Evolutionary conservation across 2,329 filamentous ascomycete species (phyloP), one percentile per base, ranked within the genome.

Genomic region (Alternaria metachromatica): DNA sequence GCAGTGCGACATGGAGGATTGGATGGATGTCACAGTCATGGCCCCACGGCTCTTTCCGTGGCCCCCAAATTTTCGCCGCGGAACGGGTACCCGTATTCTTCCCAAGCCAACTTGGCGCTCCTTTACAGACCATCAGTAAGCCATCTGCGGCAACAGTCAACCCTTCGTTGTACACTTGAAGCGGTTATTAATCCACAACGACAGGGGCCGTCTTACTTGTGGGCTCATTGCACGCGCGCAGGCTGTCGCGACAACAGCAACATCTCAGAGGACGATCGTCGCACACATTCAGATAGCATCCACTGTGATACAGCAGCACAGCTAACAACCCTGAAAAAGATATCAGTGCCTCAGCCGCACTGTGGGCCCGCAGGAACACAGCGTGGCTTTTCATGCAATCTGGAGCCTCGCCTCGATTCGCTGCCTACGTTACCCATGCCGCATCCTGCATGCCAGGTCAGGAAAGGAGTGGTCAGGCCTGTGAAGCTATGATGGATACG

Each of bases 321-420:
- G 23, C 54, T 18, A n/a, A 13, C 7, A 41, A 9, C 18, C 10
- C 18, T 13, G 15, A 26, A 50, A n/a, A 15, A 2, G 26, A 23
- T 18, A 43, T 33, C 13, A 20, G 37, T 33, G 13, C 26, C 46
- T 45, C 60, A 62, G 60, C 60, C 55, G 48, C 55, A 54, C 55
- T 3, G n/a, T 48, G 23, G 28, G 30, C 46, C 37, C 48, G n/a
- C 49, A 20, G 30, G 44, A 15, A 37, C 18, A 23, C 41, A 25
- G 18, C n/a, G 56, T 58, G 46, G 33, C 56, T 58, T 50, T 26
- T 48, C 28, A 23, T 25, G 48, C 48, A 59, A 59, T 59, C 43
- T 62, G 23, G 43, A 25, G 10, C n/a, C 41, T n/a, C 11, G 20
- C 12, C 18, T 59, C 37, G 21, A 62, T 62, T 62, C 23, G 60